Evolutionary conservation across 2,329 filamentous ascomycete species (phyloP).

Genomic region (Gaeumannomyces sp.): DNA sequence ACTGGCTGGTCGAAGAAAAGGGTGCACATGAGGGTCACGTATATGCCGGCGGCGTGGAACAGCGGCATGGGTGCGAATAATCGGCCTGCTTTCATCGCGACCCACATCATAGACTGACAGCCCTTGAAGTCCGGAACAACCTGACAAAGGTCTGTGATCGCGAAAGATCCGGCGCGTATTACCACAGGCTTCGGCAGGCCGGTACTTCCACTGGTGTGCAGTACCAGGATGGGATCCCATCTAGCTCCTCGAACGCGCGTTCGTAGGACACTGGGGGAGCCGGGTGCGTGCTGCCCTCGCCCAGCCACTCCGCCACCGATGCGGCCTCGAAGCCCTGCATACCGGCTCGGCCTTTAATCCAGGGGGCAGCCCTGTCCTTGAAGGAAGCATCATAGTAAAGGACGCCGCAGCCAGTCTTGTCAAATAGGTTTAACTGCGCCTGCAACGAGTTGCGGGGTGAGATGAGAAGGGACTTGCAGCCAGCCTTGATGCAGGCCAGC

Average conservation of each 20-base stretch:
- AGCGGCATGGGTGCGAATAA: constrained; percentile 26
- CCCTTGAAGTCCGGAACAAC: constrained; percentile 1
- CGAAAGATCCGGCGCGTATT: constrained; percentile 30
- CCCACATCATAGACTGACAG: background rate
- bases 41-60: constrained; percentile 32
- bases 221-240: constrained; percentile 33
- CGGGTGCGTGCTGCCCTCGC: constrained; percentile 24
- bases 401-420: constrained; percentile 35
- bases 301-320: constrained; percentile 28
- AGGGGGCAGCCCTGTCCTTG: constrained; percentile 27
- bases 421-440: constrained; percentile 38
- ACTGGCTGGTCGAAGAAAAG: constrained; percentile 27
- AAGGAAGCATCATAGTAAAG: constrained; percentile 28
- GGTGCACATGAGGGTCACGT: constrained; percentile 17
- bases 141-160: constrained; percentile 24
- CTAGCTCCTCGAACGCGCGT: constrained; percentile 35
- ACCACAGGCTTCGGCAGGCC: constrained; percentile 41
- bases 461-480: constrained; percentile 32
- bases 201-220: constrained; percentile 42
- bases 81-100: background rate
- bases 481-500: constrained; percentile 25
- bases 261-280: constrained; percentile 26
- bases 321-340: constrained; percentile 32
- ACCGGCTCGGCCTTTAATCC: constrained; percentile 27
- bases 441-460: constrained; percentile 40